Evolutionary conservation across 768 basidiomycete genomes (phyloP), one percentile per base, ranked within the genome.

Genomic region (Hypholoma sublateritium): DNA sequence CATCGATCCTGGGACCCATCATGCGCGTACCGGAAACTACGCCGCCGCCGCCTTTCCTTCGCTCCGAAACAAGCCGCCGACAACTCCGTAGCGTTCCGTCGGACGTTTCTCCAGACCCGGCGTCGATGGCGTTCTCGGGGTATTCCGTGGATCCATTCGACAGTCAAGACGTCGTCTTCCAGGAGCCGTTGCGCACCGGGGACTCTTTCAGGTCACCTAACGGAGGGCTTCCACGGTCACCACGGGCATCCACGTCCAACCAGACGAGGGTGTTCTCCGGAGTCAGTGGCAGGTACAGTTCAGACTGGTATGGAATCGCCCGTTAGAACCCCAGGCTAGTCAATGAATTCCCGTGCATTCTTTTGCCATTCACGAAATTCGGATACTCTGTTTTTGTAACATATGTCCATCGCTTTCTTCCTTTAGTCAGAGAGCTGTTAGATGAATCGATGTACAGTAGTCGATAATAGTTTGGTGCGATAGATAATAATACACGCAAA

Each of bases 21-120:
- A 49, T 56, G 54, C 45, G 57, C 22, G 46, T 64, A 19, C 51
- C 53, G 21, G 28, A 62, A 28, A 48, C 53, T 22, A 42, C 56
- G 17, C 63, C 62, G 12, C 55, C 45, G 43, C 24, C 65, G 19
- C 55, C 63, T 1, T 55, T 45, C 16, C 49, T 57, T 1, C 45
- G 50, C 14, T 48, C 57, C 17, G 56, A 62, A 16, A 59, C 59
- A 6, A 57, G 57, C n/a, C 63, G 66, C 24, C 59, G 65, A n/a
- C 70, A 70, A 52, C 55, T 64, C 14, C 66, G 67, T 37, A 63
- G 58, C 17, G 24, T 47, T 28, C 71, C 74, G 7, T 66, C 71
- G 19, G 69, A 75, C 41, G 67, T 75, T 19, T 70, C 73, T 36
- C 58, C 62, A 12, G 70, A 66, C 36, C 65, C 64, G 19, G 58